phyloP scores from a whole-genome alignment of 257 asterid genomes.

The Penstemon davidsonii region DNA sequence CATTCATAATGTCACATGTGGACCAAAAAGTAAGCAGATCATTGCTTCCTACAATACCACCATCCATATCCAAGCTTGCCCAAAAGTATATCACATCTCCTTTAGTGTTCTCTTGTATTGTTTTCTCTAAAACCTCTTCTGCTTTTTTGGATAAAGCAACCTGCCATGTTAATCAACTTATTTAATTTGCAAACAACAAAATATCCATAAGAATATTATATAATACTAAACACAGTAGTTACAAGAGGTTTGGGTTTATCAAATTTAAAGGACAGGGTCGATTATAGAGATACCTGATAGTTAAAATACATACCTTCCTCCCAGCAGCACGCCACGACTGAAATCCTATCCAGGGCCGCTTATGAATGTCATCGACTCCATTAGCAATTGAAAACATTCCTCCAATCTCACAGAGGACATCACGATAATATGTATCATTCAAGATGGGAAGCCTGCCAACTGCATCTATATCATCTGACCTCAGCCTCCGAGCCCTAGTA shows the following conservation, averaged over 20 bases:
- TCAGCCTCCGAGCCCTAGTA: constrained; percentile 61
- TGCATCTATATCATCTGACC: constrained; percentile 95
- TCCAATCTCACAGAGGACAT: constrained; percentile 90
- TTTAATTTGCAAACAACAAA: constrained; percentile 13
- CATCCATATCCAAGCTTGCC: constrained; percentile 70
- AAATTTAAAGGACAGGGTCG: constrained; percentile 5
- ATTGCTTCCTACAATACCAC: constrained; percentile 60
- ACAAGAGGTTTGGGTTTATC: constrained; percentile 16
- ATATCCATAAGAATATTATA: constrained; percentile 9
- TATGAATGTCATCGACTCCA: constrained; percentile 81
- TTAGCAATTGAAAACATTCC: constrained; percentile 95
- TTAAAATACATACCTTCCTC: constrained; percentile 56
- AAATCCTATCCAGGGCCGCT: constrained; percentile 98
- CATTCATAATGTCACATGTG: constrained; percentile 87
- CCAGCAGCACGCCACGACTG: constrained; percentile 99
- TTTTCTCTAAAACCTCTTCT: constrained; percentile 73
- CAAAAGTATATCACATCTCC: constrained; percentile 93
- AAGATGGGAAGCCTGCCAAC: constrained; percentile 79
- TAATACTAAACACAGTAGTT: constrained; percentile 7
- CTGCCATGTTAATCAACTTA: constrained; percentile 45
- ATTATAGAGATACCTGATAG: constrained; percentile 2
- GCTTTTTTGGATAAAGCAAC: constrained; percentile 73
- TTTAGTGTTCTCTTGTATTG: constrained; percentile 58
- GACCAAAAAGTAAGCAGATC: constrained; percentile 92
- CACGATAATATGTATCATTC: constrained; percentile 75